Base-by-base conservation (phyloP, 2,329 filamentous ascomycete genomes). In the Madurella mycetomatis region DNA sequence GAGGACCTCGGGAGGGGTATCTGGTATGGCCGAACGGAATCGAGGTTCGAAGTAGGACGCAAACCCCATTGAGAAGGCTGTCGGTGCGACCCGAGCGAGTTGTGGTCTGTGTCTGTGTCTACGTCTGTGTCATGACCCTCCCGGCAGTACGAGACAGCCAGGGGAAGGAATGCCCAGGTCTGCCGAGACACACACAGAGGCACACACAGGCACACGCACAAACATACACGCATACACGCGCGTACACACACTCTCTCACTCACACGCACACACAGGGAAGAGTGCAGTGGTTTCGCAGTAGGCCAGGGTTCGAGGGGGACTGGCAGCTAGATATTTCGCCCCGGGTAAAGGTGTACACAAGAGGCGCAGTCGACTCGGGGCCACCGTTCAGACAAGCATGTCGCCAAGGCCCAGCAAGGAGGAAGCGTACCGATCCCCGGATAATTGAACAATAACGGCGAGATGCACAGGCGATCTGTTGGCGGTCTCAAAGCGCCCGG, bases 1-100 rank as follows among this genome's bases (percentile, higher is more conserved):
- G 62, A 76, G 72, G 64, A 80, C 68, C 63, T 79, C 79, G 54
- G 78, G 78, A 57, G 80, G 79, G 59, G 79, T 81, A 62, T 79
- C 74, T 65, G 78, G 78, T 60, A 74, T 69, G 66, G 73, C 70
- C 68, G 76, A 73, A 64, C 73, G 76, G 67, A 73, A 75, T 66
- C 74, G 73, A 68, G 76, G 70, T 66, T 81, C 77, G 70, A 76
- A 64, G 62, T 68, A 71, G 67, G 76, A 69, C 74, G 76, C 67
- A 72, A 78, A 74, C 72, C 78, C 79, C 80, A 82, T 83, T 78
- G 78, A 74, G 68, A 73, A 62, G 62, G 65, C 52, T 59, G 59
- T 61, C 43, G 57, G 51, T 45, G 49, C 46, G 51, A 34, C 53
- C 34, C 43, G 45, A 45, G 31, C 40, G 53, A 54, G 40, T 48